Base-by-base conservation (phyloP, 2,329 filamentous ascomycete species). In the Penicillium sp. region DNA sequence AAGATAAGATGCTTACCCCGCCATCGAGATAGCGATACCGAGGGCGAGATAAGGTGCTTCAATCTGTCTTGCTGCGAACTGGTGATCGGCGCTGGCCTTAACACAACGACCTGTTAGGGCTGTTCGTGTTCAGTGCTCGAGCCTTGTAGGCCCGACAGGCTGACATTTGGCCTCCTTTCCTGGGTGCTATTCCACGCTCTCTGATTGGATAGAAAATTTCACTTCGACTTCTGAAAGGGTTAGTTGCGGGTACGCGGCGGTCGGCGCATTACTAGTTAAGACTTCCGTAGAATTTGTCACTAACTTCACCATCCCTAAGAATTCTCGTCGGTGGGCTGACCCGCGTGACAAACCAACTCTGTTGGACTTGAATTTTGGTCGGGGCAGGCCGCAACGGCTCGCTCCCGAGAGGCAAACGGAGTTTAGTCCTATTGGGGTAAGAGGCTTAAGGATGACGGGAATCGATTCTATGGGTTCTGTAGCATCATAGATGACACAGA, bases 291-390 rank as follows among this genome's bases (percentile, higher is more conserved):
- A 31, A 31, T 31, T 9, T 31, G 31, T 31, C 31, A 31, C 31
- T 1, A 31, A 31, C 31, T 31, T 31, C 24, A 27, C 5, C 24
- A 27, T 27, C 31, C 60, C 60, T 60, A 55, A 27, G 39, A n/a
- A 58, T 63, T 61, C 40, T 61, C 60, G 52, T 56, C 39, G 5
- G 36, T 63, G 58, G 56, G 49, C 51, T 61, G 60, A 65, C 40
- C 31, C 27, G 43, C 16, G 37, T 54, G 50, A 54, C 51, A 24
- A 33, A 16, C 37, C 18, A 14, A 19, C n/a, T 14, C 18, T 11
- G n/a, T 18, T 22, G 24, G 9, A 27, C 1, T 31, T 46, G 43
- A 24, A 14, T 31, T 31, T 31, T 6, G 31, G 31, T 46, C 43
- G 41, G 41, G 14, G 22, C 22, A 27, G 14, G 40, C 27, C n/a